A percentile compares a stretch with the other conserved stretches of the same genome.
Conservation (phyloP, 345 rosid genomes). For the Noccaea bulbosa region DNA sequence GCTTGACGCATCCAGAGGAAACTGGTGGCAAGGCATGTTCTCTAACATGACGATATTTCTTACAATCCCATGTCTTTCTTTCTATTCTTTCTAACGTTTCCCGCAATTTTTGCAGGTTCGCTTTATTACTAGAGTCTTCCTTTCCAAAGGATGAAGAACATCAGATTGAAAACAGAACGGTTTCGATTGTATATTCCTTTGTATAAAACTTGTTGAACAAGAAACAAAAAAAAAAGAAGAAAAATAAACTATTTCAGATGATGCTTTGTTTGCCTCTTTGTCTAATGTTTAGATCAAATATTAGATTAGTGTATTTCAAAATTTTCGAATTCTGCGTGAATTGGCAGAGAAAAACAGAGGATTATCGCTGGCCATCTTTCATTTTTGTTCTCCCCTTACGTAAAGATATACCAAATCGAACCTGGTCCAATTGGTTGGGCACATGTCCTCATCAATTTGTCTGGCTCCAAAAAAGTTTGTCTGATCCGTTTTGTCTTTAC, state of each 20-base stretch:
- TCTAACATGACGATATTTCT: not conserved
- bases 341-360: not conserved
- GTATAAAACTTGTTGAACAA: slow-evolving; percentile 8
- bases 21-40: slow-evolving; percentile 90
- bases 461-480: too few species aligned
- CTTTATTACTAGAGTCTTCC: slow-evolving; percentile 68
- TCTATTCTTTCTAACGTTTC: slow-evolving; percentile 17
- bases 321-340: not conserved
- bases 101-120: slow-evolving; percentile 61
- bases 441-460: too few species aligned
- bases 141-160: slow-evolving; percentile 11
- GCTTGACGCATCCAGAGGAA: slow-evolving; percentile 73
- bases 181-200: not conserved
- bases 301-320: slow-evolving; percentile 7
- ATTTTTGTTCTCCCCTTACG: too few species aligned
- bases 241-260: slow-evolving; percentile 7
- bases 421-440: too few species aligned
- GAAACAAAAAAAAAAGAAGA: too few species aligned
- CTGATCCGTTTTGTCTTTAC: too few species aligned
- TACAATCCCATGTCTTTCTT: not conserved
- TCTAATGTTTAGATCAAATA: not conserved
- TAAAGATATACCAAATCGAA: too few species aligned
- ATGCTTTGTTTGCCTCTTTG: slow-evolving; percentile 3
- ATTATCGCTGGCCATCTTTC: not conserved
- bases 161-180: slow-evolving; percentile 15